Evolutionary conservation across 1,284 basidiomycete species (phyloP).

Genomic region (Papiliotrema fonsecae): DNA sequence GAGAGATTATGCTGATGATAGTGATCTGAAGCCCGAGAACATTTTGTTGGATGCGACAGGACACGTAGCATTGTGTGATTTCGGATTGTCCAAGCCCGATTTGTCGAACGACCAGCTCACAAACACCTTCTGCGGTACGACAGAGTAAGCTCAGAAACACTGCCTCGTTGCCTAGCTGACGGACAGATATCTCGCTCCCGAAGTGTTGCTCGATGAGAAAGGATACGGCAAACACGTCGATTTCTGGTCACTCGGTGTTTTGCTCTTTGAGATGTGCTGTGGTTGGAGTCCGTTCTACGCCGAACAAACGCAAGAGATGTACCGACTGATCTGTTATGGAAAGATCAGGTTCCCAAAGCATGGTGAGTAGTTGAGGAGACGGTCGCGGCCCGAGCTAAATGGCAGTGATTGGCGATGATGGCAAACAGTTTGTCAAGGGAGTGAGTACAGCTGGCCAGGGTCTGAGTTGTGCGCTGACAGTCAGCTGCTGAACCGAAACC

Average conservation of each 20-base stretch:
- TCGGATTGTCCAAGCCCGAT: constrained; percentile 95
- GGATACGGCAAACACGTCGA: constrained; percentile 99
- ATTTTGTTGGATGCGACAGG: constrained; percentile 95
- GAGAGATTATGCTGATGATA: constrained; percentile 28
- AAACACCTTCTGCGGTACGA: constrained; percentile 96
- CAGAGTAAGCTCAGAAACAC: constrained; percentile 54
- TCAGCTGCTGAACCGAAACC: constrained; percentile 94
- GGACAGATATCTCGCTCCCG: constrained; percentile 85
- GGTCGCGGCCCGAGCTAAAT: constrained; percentile 3
- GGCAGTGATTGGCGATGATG: constrained; percentile 87
- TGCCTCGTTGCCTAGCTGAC: constrained; percentile 10
- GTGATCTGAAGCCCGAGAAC: constrained; percentile 95
- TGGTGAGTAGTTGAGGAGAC: constrained; percentile 48
- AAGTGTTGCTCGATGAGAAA: constrained; percentile 97
- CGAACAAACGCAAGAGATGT: constrained; percentile 99
- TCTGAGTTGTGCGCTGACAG: background rate
- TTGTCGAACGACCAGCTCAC: constrained; percentile 89
- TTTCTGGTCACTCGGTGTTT: constrained; percentile 93
- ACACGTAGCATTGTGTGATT: constrained; percentile 93
- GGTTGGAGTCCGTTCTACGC: constrained; percentile 99
- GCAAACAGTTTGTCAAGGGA: constrained; percentile 98
- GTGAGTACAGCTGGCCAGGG: constrained; percentile 55
- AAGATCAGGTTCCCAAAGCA: constrained; percentile 95
- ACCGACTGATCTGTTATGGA: constrained; percentile 90
- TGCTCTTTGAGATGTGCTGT: constrained; percentile 97